Evolutionary conservation across 1,139 yeast genomes (phyloP), one percentile per base, ranked within the genome.

Genomic region (Protomyces arabidopsidicola): DNA sequence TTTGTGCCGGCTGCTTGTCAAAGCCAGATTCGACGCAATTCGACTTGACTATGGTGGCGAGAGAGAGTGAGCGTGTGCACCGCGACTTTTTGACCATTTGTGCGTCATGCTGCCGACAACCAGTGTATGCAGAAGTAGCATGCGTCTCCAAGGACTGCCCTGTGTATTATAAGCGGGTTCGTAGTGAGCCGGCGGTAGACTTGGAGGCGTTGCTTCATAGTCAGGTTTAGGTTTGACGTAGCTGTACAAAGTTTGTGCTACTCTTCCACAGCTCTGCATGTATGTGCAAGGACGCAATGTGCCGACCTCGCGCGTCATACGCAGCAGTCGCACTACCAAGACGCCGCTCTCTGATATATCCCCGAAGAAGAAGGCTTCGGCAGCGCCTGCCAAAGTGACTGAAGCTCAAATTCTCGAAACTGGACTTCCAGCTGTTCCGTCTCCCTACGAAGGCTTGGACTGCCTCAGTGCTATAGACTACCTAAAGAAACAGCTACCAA

Each of bases 61-160:
- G 60, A 8, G 55, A 35, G 16, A 51, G 42, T 18, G 74, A 74
- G 63, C 62, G 61, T 45, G 59, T 57, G 27, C 66, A 70, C 14
- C 51, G 62, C 22, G 77, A 75, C 39, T 66, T 76, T 14, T 69
- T 70, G 18, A 69, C 75, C 0, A 67, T 75, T 0, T 71, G 78
- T 55, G 69, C 72, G 10, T 65, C 74, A 54, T 75, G 78, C 61
- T 55, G 74, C 2, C 69, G 69, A 2, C 51, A 75, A 0, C 67
- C 71, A 24, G 14, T 50, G 14, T 60, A 38, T 64, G 75, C 67
- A 66, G 65, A 18, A 38, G 64, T 70, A 36, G 54, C 68, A 1
- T 81, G 84, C 67, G 68, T 67, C 1, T 79, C 81, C 42, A 75
- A 75, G 20, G 83, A 80, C 68, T 81, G 84, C 65, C 75, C 79